Evolutionary conservation across 805 yeast genomes (phyloP), one percentile per base, ranked within the genome.

Genomic region (Nematodospora valgi): DNA sequence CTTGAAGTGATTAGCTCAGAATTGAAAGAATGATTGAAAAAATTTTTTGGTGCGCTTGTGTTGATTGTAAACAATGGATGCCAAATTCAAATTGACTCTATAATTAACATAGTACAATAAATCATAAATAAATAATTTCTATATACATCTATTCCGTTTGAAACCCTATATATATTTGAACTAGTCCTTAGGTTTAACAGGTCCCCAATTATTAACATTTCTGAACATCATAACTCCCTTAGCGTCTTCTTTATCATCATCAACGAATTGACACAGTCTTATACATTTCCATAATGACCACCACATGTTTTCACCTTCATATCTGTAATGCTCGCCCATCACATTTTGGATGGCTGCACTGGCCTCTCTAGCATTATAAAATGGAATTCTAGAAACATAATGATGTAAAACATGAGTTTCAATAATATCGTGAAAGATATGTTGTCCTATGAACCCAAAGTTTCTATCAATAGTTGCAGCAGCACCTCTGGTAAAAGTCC

Each of bases 191-290:
- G 51, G 51, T 38, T 42, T 46, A 14, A 46, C 51, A 24, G 49
- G 49, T 17, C 89, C 89, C 31, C 74, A 52, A n/a, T 64, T 62
- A 49, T 78, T 78, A 43, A 64, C 60, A 52, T 78, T 78, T 74
- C 85, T 77, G 54, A 63, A 78, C 85, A 78, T 78, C 59, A 64
- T 58, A 44, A 83, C 78, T 41, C 86, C 86, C 31, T 46, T 48
- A 15, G 52, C 51, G 32, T 46, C 56, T 30, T 70, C 65, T 31
- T 74, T 72, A 48, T 82, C 86, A 40, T 60, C 69, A 42, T 79
- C 86, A 37, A 82, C 85, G 46, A 73, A 82, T 60, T 80, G 86
- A 59, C 89, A 82, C 40, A 70, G 44, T 59, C 89, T 75, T 34
- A 72, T 62, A 44, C 68, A 62, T 43, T 72, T 70, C 83, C 83